Evolutionary conservation across 371 early-diverging fungal species (phyloP).

Genomic region (Mucor lusitanicus): DNA sequence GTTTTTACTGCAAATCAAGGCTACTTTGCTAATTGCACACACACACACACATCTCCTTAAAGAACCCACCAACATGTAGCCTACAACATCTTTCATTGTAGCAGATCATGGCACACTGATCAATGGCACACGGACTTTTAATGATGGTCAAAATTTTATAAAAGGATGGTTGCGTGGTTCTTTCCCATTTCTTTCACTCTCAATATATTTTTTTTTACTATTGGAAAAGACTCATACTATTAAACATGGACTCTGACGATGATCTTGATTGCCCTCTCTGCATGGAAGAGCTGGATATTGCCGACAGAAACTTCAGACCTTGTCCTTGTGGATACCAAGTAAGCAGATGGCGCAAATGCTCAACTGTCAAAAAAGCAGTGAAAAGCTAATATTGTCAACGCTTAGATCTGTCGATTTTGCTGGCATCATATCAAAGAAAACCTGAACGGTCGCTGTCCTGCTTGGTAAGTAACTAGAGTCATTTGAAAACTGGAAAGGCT

Average conservation of each 20-base stretch:
- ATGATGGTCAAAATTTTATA: background rate
- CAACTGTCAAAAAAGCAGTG: conserved; percentile 3
- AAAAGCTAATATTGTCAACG: background rate
- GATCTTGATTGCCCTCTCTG: conserved; percentile 96
- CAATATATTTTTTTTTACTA: background rate
- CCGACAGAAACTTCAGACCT: conserved; percentile 93
- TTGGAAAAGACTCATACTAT: background rate
- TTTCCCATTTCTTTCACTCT: background rate
- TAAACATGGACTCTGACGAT: conserved; percentile 57
- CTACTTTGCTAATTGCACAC: no score
- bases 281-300: conserved; percentile 96
- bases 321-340: conserved; percentile 99
- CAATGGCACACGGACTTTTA: background rate
- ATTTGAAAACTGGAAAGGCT: background rate
- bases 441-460: conserved; percentile 84
- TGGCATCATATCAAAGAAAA: conserved; percentile 62
- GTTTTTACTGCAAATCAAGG: no score
- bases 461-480: conserved; percentile 66
- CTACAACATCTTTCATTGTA: no score
- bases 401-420: conserved; percentile 28
- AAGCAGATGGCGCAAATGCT: background rate
- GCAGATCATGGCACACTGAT: background rate
- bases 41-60: no score
- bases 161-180: background rate
- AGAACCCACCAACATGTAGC: no score